Percentiles rank a stretch among this genome's conserved stretches.
These are phyloP conservation scores for Eucalyptus polybractea DNA, from an alignment of 345 rosid species.

Conservation along the genomic window DNA sequence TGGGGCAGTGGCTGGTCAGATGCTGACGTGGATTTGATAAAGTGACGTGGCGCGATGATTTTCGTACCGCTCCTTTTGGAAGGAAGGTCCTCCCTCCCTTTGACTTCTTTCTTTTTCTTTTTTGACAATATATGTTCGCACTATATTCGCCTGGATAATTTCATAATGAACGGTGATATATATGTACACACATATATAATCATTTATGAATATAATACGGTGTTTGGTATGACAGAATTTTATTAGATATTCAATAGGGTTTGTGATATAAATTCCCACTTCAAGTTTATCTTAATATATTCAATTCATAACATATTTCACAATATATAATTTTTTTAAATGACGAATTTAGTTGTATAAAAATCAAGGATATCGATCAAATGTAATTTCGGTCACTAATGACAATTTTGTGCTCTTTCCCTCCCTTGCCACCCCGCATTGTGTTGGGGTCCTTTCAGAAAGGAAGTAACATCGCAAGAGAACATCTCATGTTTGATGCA, in stretches of 20 bases:
- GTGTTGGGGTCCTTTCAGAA: not conserved
- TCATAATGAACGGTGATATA: not conserved
- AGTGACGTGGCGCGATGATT: not conserved
- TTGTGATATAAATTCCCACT: not conserved
- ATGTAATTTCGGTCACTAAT: fast-evolving
- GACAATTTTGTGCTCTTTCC: not conserved
- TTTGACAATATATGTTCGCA: not conserved
- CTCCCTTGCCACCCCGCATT: not conserved
- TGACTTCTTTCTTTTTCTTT: not conserved
- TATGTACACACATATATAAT: not conserved
- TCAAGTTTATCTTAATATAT: not conserved
- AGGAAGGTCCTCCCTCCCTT: not conserved
- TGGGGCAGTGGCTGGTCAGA: not conserved
- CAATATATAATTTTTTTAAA: not conserved
- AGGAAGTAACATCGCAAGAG: not conserved
- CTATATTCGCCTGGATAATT: not conserved
- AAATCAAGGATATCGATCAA: not conserved
- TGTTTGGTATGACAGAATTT: not conserved
- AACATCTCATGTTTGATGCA: not conserved
- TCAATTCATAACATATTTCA: not conserved
- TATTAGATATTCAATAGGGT: not conserved
- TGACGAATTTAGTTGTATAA: not conserved
- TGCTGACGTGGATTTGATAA: not conserved
- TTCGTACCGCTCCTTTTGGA: not conserved
- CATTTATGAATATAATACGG: not conserved